Base-by-base conservation (phyloP, 73 alveolate genomes). In the Loxodes magnus region DNA sequence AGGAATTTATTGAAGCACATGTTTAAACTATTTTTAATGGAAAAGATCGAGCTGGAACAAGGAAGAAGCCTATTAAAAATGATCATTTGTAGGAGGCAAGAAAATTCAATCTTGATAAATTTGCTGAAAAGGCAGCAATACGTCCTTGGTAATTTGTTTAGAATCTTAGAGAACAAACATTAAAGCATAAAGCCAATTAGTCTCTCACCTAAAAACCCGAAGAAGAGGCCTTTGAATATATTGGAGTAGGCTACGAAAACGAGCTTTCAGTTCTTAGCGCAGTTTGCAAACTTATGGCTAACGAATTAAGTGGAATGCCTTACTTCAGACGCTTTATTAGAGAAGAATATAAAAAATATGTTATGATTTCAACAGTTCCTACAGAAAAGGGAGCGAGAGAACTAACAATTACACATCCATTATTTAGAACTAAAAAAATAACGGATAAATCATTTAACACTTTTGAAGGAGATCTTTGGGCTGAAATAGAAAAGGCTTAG, bases 211-310 rank as follows among this genome's bases (percentile, higher is more conserved):
- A n/a, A n/a, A 9, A 19, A 46, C 59, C 59, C 26, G 43, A 46
- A 24, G 59, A 46, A 17, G 23, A 10, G 5, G 59, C 59, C 7
- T 46, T 46, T 46, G 59, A 46, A 46, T 9, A 25, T 46, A n/a
- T 46, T n/a, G 7, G 35, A 10, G 27, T 12, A 2, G 59, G 5
- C 7, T 46, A 21, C 39, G 15, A 12, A 25, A 41, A 46, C 9
- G 59, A 46, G 17, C 51, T 46, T 19, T 41, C 22, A 24, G 59
- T 46, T n/a, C 22, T 46, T 17, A 46, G 2, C 2, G n/a, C 51
- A 6, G 59, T 41, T 22, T 46, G 59, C 26, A 12, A n/a, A 14
- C 21, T 46, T 0, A 46, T 46, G 59, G 27, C 22, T 25, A n/a
- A 21, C n/a, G 59, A 46, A 2, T 2, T 46, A 21, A 9, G 43